These are phyloP conservation scores for Sanghuangporus baumii DNA, from an alignment of 1,284 basidiomycete species.

Conservation along the genomic window DNA sequence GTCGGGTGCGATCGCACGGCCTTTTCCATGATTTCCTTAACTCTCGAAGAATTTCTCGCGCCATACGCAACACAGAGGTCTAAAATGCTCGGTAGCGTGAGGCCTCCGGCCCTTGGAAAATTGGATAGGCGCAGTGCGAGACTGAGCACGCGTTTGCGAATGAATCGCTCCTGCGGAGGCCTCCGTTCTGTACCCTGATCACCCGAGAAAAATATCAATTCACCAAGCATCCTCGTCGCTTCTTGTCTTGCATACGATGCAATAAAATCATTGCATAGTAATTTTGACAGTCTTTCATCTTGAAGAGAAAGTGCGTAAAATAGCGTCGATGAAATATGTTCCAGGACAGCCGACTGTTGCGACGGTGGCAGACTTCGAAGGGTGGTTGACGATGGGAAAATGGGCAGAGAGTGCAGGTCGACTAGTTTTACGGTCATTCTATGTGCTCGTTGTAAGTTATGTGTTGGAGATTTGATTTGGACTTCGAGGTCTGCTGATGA, in stretches of 20 bases:
- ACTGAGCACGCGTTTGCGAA: slow-evolving; percentile 47
- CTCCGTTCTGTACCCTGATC: slow-evolving; percentile 18
- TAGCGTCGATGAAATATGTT: slow-evolving; percentile 43
- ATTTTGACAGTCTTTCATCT: slow-evolving; percentile 37
- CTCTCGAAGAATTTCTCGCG: slow-evolving; percentile 35
- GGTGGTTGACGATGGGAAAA: slow-evolving; percentile 48
- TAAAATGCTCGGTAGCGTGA: slow-evolving; percentile 50
- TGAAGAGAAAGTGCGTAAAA: slow-evolving; percentile 41
- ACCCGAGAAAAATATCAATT: slow-evolving; percentile 48
- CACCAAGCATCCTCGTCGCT: slow-evolving; percentile 44
- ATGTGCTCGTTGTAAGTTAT: background rate
- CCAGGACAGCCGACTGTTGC: slow-evolving; percentile 43
- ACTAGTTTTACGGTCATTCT: slow-evolving; percentile 8
- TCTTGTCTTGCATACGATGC: slow-evolving; percentile 51
- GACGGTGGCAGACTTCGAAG: slow-evolving; percentile 48
- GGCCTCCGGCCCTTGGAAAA: slow-evolving; percentile 26
- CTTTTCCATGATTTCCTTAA: slow-evolving; percentile 39
- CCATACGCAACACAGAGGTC: slow-evolving; percentile 59
- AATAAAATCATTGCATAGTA: slow-evolving; percentile 44
- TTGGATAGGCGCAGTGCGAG: slow-evolving; percentile 49
- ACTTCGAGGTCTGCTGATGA: no score
- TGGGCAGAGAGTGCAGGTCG: slow-evolving; percentile 29
- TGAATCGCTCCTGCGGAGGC: slow-evolving; percentile 36
- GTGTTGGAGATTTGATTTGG: no score
- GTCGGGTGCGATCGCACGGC: slow-evolving; percentile 31